Base-by-base conservation (phyloP, 192 early-diverging fungal species). In the Coemansia asiatica region DNA sequence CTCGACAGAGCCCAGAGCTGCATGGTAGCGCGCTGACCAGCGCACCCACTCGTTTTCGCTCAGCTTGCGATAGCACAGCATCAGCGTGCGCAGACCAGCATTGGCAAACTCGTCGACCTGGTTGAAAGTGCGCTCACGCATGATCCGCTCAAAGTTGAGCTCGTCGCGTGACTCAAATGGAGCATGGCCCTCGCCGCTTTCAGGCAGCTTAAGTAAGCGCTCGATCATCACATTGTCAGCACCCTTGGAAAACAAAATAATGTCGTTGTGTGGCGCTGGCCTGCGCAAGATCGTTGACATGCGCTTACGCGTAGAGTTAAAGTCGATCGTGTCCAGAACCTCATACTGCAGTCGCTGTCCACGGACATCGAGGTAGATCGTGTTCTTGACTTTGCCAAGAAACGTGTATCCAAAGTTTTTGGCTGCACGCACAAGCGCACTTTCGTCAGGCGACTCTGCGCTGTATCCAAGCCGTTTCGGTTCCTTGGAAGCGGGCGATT, bases 211-310 rank as follows among this genome's bases (percentile, higher is more conserved):
- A 38, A 54, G 67, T 62, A 61, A 60, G 22, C 95, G 86, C 60
- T 94, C 94, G 53, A 92, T 90, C 53, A 99, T 97, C 40, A 99
- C 89, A 67, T 91, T 95, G 66, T 99, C 97, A 16, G 97, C 97
- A 21, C 97, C 97, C 75, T 99, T 99, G 60, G 89, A 90, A 50
- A 93, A 88, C 56, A 99, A 60, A 18, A 96, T 79, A 38, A 97
- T 89, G 67, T 94, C 94, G 58, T 88, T 87, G 71, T 87, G 77
- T 22, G 86, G 86, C 12, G 78, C 75, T 0, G 93, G 93, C 9
- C 92, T 83, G 51, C 87, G 76, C 56, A 93, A 76, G 40, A 99
- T 91, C 1, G 91, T 86, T 38, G 89, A 90, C 97, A 98, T 98
- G 48, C 97, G 86, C 74, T 99, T 99, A 56, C 97, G 86, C 22